phyloP scores from a whole-genome alignment of 1,284 basidiomycete species.

The Malassezia yamatoensis region DNA sequence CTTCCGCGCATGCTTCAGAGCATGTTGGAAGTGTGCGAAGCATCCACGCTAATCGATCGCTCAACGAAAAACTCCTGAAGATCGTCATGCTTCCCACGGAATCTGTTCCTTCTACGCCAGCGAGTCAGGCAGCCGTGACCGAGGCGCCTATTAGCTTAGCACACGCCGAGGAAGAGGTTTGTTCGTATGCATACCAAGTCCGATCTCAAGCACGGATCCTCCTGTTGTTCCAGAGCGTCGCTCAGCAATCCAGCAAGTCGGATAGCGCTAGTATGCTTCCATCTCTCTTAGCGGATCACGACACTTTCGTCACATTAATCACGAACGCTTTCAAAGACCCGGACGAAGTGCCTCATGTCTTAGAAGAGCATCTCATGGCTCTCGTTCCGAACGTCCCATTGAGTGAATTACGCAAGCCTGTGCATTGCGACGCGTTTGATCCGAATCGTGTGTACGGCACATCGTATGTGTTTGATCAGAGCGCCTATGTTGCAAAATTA shows the following conservation, averaged over 20 bases:
- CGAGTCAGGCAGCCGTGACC: constrained; percentile 7
- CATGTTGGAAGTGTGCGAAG: constrained; percentile 58
- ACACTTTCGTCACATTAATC: background rate
- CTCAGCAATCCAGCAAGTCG: background rate
- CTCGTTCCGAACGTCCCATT: constrained; percentile 4
- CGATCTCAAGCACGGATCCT: constrained; percentile 65
- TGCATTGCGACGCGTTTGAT: constrained; percentile 13
- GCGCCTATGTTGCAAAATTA: background rate
- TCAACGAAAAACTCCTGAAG: constrained; percentile 60
- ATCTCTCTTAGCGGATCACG: background rate
- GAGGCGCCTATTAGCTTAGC: constrained; percentile 25
- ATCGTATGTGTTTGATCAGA: constrained; percentile 6
- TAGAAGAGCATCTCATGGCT: background rate
- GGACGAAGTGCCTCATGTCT: background rate
- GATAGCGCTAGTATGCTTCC: constrained; percentile 4
- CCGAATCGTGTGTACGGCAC: constrained; percentile 6
- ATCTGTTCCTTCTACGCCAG: constrained; percentile 30
- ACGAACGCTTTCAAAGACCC: background rate
- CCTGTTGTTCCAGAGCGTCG: constrained; percentile 53
- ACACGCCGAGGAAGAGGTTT: constrained; percentile 37
- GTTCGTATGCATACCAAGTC: constrained; percentile 56
- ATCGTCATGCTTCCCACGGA: constrained; percentile 60
- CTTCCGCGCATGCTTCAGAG: constrained; percentile 73
- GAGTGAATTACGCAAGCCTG: constrained; percentile 3
- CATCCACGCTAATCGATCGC: constrained; percentile 54